A percentile compares a stretch with the other conserved stretches of the same genome.
phyloP scores from a whole-genome alignment of 192 early-diverging fungal genomes.

The Backusella tuberculispora region DNA sequence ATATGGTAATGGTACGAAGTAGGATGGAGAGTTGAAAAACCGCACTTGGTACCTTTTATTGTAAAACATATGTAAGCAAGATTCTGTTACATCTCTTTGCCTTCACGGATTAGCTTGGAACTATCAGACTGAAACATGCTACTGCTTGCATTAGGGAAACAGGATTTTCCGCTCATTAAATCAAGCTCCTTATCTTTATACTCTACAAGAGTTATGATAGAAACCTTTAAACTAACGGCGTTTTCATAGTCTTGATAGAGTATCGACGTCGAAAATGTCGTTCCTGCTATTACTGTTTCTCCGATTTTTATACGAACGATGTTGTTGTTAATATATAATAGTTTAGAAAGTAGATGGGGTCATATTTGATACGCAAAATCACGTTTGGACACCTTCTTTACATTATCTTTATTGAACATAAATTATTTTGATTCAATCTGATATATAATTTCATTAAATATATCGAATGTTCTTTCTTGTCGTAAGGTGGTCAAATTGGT shows the following conservation, averaged over 20 bases:
- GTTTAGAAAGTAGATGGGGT: neutral
- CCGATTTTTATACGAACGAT: neutral
- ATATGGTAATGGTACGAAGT: neutral
- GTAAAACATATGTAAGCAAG: neutral
- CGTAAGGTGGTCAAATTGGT: too few relatives aligned
- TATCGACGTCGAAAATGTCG: neutral
- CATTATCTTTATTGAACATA: slow-evolving; percentile 5
- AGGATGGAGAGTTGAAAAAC: neutral
- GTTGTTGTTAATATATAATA: neutral
- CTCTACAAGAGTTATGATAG: neutral
- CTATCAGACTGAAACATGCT: neutral
- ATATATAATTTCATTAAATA: too few relatives aligned
- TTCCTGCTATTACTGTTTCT: slow-evolving; percentile 1
- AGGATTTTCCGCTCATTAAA: neutral
- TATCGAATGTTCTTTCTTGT: too few relatives aligned
- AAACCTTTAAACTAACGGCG: slow-evolving; percentile 5
- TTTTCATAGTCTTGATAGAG: neutral
- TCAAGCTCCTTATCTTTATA: neutral
- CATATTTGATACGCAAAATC: neutral
- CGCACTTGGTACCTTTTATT: neutral
- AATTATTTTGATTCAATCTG: neutral
- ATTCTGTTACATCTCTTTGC: neutral
- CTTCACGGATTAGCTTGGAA: neutral
- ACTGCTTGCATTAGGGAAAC: neutral
- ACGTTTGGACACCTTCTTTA: neutral